Evolutionary conservation across 805 yeast genomes (phyloP), one percentile per base, ranked within the genome.

Genomic region (Cyberlindnera veronae): DNA sequence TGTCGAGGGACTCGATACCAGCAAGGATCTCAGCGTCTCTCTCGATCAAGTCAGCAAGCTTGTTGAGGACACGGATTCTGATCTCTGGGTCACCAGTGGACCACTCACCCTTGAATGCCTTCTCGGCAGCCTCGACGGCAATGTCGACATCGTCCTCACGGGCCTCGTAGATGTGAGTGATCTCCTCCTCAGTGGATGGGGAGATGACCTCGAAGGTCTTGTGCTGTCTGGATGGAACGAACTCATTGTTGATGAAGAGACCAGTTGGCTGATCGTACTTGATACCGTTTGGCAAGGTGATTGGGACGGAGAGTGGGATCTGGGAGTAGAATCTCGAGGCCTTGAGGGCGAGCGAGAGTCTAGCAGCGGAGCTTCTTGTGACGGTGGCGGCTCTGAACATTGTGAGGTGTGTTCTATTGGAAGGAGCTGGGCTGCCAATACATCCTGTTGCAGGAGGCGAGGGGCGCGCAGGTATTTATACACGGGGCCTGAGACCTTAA

Each of bases 121-220:
- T 69, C 48, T 75, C 69, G 33, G 97, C 97, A 27, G 95, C 95
- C 19, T 77, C 75, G 24, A 91, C 95, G 14, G 98, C 98, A 39
- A 66, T 44, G 51, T 88, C 93, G 34, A 87, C 81, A 61, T 87
- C 95, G 41, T 74, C 89, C 35, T 67, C 79, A 47, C 75, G 69
- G 37, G 93, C 95, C 59, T 83, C 90, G 58, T 84, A 80, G 37
- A 85, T 79, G 36, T 73, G 73, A 38, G 81, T 70, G 49, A 86
- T 76, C 43, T 68, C 73, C 58, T 83, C 81, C 63, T 84, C 93
- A 30, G 90, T 83, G 15, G 87, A 69, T 20, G 95, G 93, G 58
- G 80, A 71, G 41, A 79, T 60, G 15, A 79, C 80, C 43, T 59
- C 81, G 50, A 84, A 74, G 14, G 82, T 79, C 61, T 77, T 72